Conservation (phyloP, 495 filamentous ascomycete species). For the Penicillium pulvis region DNA sequence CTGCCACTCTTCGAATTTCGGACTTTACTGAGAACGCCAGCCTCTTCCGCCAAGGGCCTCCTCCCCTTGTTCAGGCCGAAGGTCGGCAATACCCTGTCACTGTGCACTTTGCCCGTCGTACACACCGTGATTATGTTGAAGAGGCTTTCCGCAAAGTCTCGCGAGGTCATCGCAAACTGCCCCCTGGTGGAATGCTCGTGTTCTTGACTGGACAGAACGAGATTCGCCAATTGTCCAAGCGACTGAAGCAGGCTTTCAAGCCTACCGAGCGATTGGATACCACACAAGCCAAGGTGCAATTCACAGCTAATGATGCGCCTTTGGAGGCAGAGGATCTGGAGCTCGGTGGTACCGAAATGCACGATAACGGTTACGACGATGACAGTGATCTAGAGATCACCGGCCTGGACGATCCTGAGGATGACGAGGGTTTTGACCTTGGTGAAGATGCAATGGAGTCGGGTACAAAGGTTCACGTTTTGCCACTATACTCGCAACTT, state of each 20-base stretch:
- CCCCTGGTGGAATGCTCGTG: slow-evolving; percentile 89
- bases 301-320: slow-evolving; percentile 76
- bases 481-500: slow-evolving; percentile 93
- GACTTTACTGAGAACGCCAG: slow-evolving; percentile 84
- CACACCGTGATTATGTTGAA: slow-evolving; percentile 83
- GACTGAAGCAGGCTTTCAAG: slow-evolving; percentile 71
- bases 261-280: slow-evolving; percentile 54
- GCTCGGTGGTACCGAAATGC: slow-evolving; percentile 61
- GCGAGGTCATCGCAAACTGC: slow-evolving; percentile 86
- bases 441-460: slow-evolving; percentile 65
- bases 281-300: slow-evolving; percentile 63
- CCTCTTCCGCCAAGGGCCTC: slow-evolving; percentile 73
- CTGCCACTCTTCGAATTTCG: slow-evolving; percentile 85
- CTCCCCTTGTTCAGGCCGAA: slow-evolving; percentile 86
- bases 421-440: slow-evolving; percentile 62
- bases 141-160: slow-evolving; percentile 87
- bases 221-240: slow-evolving; percentile 76
- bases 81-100: slow-evolving; percentile 93
- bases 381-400: slow-evolving; percentile 50
- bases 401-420: slow-evolving; percentile 51
- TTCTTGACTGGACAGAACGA: slow-evolving; percentile 96
- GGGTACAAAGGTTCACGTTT: slow-evolving; percentile 72
- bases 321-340: slow-evolving; percentile 88
- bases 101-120: slow-evolving; percentile 82
- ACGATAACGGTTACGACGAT: slow-evolving; percentile 43